Conservation (phyloP, 2,329 filamentous ascomycete genomes). For the Clarireedia monteithiana region DNA sequence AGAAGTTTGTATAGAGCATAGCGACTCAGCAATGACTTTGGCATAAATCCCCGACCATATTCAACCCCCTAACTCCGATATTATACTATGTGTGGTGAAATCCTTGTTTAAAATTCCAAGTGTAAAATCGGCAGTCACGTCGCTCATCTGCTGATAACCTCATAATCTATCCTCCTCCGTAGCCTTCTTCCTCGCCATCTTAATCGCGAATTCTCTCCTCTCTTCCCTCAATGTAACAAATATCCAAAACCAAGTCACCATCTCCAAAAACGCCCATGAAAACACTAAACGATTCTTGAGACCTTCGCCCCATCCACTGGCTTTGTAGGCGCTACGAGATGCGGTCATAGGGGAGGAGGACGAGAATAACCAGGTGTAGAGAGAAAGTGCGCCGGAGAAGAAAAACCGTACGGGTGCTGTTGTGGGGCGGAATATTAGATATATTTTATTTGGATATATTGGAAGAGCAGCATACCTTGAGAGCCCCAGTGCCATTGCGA, state of each 20-base stretch:
- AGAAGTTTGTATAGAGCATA: not conserved
- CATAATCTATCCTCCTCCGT: conserved; percentile 30
- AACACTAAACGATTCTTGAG: conserved; percentile 83
- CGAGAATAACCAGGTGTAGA: conserved; percentile 58
- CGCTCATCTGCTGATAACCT: conserved; percentile 1
- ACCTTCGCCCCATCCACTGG: conserved; percentile 49
- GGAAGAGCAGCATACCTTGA: conserved; percentile 55
- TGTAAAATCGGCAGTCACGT: not conserved
- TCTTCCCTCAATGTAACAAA: conserved; percentile 66
- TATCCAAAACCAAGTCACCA: conserved; percentile 81
- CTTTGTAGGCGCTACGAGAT: conserved; percentile 31
- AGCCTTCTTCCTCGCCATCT: conserved; percentile 26
- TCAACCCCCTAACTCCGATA: no score
- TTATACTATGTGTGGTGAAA: not conserved
- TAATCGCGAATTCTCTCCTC: conserved; percentile 32
- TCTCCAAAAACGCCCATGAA: conserved; percentile 76
- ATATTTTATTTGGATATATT: conserved; percentile 32
- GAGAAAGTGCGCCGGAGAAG: conserved; percentile 52
- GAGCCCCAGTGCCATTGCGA: conserved; percentile 53
- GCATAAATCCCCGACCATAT: no score
- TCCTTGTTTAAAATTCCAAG: not conserved
- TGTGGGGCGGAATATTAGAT: conserved; percentile 2
- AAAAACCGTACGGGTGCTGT: conserved; percentile 55
- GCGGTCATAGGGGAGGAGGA: conserved; percentile 43
- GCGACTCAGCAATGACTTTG: not conserved